Evolutionary conservation across 1,139 yeast species (phyloP).

Genomic region (Zhuliangozyma blackwelliae): DNA sequence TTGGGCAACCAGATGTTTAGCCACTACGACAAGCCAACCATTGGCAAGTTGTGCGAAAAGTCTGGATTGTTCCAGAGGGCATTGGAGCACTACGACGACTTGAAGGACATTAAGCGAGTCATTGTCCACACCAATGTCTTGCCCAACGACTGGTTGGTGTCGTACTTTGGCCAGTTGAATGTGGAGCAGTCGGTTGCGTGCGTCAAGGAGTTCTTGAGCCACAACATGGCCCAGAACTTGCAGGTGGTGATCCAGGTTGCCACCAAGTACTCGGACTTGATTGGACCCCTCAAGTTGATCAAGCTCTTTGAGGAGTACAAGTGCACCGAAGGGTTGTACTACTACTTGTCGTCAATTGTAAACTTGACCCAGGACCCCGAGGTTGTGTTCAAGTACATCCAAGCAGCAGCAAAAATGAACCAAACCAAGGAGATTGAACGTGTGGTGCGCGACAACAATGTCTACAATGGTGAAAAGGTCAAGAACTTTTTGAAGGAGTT

Average conservation of each 20-base stretch:
- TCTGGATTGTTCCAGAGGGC: slow-evolving; percentile 95
- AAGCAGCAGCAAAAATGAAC: slow-evolving; percentile 86
- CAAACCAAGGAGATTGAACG: slow-evolving; percentile 95
- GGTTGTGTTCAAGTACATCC: slow-evolving; percentile 93
- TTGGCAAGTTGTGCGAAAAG: slow-evolving; percentile 90
- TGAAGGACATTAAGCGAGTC: slow-evolving; percentile 93
- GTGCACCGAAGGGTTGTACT: slow-evolving; percentile 89
- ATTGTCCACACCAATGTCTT: slow-evolving; percentile 82
- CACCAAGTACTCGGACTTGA: slow-evolving; percentile 89
- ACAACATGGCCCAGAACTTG: slow-evolving; percentile 79
- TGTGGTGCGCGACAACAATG: slow-evolving; percentile 88
- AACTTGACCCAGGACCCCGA: slow-evolving; percentile 92
- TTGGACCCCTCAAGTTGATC: slow-evolving; percentile 81
- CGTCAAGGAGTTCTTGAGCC: slow-evolving; percentile 77
- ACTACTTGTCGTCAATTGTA: slow-evolving; percentile 88
- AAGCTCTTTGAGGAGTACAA: slow-evolving; percentile 91
- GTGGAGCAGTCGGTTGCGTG: slow-evolving; percentile 92
- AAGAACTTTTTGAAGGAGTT: slow-evolving; percentile 95
- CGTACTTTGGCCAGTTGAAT: slow-evolving; percentile 88
- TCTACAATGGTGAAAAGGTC: slow-evolving; percentile 94
- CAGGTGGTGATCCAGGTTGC: slow-evolving; percentile 96
- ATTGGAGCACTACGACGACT: slow-evolving; percentile 89
- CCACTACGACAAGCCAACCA: slow-evolving; percentile 90
- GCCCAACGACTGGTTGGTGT: slow-evolving; percentile 91
- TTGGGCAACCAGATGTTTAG: slow-evolving; percentile 94